phyloP scores from a whole-genome alignment of 257 asterid species.

The Nicotiana benthamiana region DNA sequence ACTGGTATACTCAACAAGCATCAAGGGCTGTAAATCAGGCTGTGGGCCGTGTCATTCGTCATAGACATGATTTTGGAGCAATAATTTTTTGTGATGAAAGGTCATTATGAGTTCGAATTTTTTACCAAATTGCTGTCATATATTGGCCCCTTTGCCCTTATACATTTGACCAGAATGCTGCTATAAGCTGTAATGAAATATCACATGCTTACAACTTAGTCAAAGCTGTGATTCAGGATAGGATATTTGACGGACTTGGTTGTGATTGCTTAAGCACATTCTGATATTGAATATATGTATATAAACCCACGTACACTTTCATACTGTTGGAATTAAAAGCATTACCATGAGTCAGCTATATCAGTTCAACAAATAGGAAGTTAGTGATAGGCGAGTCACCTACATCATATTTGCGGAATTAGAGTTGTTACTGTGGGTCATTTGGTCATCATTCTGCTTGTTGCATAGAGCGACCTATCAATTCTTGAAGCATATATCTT shows the following conservation, averaged over 20 bases:
- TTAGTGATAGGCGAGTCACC: background rate
- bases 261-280: background rate
- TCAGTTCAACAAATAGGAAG: background rate
- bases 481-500: background rate
- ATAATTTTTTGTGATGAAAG: slow-evolving; percentile 94
- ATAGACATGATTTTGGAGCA: slow-evolving; percentile 95
- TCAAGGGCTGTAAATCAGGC: slow-evolving; percentile 97
- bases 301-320: background rate
- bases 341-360: background rate
- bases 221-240: background rate
- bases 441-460: slow-evolving; percentile 1
- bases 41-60: slow-evolving; percentile 98
- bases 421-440: background rate
- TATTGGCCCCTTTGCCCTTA: background rate
- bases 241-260: background rate
- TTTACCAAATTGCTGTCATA: background rate
- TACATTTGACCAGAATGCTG: background rate
- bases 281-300: background rate
- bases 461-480: background rate
- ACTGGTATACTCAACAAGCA: slow-evolving; percentile 97
- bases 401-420: background rate
- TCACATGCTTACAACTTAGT: background rate
- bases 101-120: slow-evolving; percentile 24
- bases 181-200: background rate
- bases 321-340: background rate